phyloP scores from a whole-genome alignment of 1,139 yeast species.

The Hanseniaspora uvarum region DNA sequence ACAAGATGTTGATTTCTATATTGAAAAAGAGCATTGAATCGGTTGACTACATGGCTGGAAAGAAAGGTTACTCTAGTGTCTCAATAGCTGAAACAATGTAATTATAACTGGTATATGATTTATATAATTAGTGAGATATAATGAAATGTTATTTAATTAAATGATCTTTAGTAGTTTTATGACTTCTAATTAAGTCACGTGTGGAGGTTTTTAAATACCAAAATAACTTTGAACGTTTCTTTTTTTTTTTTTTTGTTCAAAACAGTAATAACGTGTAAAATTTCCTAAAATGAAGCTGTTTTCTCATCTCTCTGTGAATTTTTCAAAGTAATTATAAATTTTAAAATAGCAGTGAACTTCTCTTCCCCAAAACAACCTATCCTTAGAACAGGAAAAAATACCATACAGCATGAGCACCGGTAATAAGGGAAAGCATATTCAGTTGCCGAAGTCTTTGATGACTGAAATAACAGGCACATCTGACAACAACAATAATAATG shows the following conservation, averaged over 20 bases:
- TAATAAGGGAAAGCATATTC: constrained; percentile 10
- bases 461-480: background rate
- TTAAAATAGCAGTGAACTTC: too few species aligned
- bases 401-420: background rate
- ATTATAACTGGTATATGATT: background rate
- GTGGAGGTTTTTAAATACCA: background rate
- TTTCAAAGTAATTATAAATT: background rate
- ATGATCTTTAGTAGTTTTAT: too few species aligned
- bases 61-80: constrained; percentile 16
- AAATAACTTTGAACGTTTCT: background rate
- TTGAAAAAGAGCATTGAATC: constrained; percentile 16
- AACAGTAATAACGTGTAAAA: background rate
- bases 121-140: background rate
- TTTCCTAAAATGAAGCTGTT: background rate
- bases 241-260: background rate
- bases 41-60: constrained; percentile 16
- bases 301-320: background rate
- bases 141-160: background rate
- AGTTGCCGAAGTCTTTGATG: constrained; percentile 8
- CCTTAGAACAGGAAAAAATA: too few species aligned
- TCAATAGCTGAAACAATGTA: constrained; percentile 15
- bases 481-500: background rate
- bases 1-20: constrained; percentile 11
- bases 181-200: too few species aligned
- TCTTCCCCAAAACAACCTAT: background rate